Percentiles rank a stretch among this genome's conserved stretches.
These are phyloP conservation scores for Fragaria nilgerrensis DNA, from an alignment of 306 rosid genomes.

Conservation along the genomic window DNA sequence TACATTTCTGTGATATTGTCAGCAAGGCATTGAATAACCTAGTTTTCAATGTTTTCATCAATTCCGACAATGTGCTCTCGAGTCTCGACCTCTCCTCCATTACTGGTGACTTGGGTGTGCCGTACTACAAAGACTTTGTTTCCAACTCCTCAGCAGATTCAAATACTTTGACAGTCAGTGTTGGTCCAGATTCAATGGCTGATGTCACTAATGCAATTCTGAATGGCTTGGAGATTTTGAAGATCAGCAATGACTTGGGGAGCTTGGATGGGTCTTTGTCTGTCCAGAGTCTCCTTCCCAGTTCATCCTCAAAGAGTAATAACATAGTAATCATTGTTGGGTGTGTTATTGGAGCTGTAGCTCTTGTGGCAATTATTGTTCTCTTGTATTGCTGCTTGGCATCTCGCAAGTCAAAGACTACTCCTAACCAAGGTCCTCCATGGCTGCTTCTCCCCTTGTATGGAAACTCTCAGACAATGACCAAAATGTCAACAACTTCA, in stretches of 20 bases:
- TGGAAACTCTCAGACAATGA: conserved; percentile 87
- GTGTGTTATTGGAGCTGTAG: conserved; percentile 45
- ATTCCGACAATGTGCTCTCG: conserved; percentile 52
- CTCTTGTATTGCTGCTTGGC: conserved; percentile 53
- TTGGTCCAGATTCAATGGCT: conserved; percentile 77
- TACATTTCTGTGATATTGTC: conserved; percentile 82
- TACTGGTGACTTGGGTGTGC: conserved; percentile 59
- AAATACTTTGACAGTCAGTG: conserved; percentile 67
- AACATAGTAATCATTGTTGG: conserved; percentile 47
- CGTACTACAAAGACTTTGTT: conserved; percentile 68
- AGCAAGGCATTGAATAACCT: conserved; percentile 67
- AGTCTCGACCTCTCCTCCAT: conserved; percentile 73
- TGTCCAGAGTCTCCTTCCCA: conserved; percentile 53
- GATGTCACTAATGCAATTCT: conserved; percentile 64
- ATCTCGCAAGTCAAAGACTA: conserved; percentile 41
- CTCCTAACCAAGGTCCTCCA: conserved; percentile 58
- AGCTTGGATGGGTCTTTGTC: conserved; percentile 68
- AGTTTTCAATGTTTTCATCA: conserved; percentile 78
- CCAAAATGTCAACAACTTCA: conserved; percentile 77
- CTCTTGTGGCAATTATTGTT: conserved; percentile 43
- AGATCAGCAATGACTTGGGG: conserved; percentile 61
- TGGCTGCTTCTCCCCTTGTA: conserved; percentile 83
- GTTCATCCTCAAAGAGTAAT: conserved; percentile 42
- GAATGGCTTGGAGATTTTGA: conserved; percentile 85
- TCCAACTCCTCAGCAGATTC: conserved; percentile 51